Conservation (phyloP, 345 rosid genomes). For the Lepidium didymum region DNA sequence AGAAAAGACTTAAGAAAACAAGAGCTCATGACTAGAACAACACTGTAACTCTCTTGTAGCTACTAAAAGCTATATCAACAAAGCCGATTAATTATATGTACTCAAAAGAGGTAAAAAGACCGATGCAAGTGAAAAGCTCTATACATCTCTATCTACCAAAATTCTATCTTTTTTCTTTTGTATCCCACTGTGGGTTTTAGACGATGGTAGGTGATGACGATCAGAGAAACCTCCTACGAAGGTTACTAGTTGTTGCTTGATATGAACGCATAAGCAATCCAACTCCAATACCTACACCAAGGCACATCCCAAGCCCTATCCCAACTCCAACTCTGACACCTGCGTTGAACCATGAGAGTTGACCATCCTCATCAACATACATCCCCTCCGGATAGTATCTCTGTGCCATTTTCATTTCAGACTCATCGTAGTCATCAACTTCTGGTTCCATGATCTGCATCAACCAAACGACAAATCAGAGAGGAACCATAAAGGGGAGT, state of each 20-base stretch:
- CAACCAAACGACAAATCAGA: neutral
- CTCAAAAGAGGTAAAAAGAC: neutral
- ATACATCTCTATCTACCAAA: slow-evolving; percentile 34
- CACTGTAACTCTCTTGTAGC: slow-evolving; percentile 4
- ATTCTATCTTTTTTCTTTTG: slow-evolving; percentile 11
- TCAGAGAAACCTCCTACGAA: slow-evolving; percentile 82
- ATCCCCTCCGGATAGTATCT: slow-evolving; percentile 47
- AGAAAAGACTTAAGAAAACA: too few species aligned
- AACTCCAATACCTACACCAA: slow-evolving; percentile 87
- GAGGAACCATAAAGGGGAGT: neutral
- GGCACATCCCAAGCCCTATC: slow-evolving; percentile 91
- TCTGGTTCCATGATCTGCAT: slow-evolving; percentile 49
- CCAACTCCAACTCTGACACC: slow-evolving; percentile 97
- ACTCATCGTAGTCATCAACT: slow-evolving; percentile 43
- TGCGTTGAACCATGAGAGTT: slow-evolving; percentile 88
- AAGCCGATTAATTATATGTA: slow-evolving; percentile 8
- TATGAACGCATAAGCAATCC: slow-evolving; percentile 93
- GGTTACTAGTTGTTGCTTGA: slow-evolving; percentile 85
- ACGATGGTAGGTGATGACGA: slow-evolving; percentile 9
- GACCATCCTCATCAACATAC: slow-evolving; percentile 79
- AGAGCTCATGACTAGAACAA: neutral
- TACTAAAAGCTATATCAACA: slow-evolving; percentile 14
- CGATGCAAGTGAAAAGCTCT: slow-evolving; percentile 14
- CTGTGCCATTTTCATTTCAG: slow-evolving; percentile 48
- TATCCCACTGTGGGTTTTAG: slow-evolving; percentile 12